Conservation (phyloP, 176 grass and related monocot species). For the Aechmea fasciata region DNA sequence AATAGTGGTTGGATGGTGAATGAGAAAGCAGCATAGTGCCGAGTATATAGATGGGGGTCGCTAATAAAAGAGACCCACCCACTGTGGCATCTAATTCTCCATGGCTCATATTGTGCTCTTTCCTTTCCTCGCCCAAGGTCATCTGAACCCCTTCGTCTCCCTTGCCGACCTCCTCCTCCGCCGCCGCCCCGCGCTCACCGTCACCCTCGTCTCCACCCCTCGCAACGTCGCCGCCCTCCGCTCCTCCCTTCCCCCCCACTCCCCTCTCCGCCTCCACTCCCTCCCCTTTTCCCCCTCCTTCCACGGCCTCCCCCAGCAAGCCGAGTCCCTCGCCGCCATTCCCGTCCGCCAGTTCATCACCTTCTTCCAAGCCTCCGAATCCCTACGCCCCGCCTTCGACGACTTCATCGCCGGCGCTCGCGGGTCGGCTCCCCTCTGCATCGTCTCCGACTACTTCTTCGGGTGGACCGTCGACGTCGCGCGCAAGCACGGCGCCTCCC, state of each 20-base stretch:
- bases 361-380: not conserved
- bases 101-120: conserved; percentile 3
- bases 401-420: conserved; percentile 1
- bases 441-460: conserved; percentile 5
- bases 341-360: not conserved
- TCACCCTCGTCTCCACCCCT: conserved; percentile 21
- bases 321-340: not conserved
- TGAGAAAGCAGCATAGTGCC: no score
- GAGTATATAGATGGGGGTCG: no score
- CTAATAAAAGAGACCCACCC: no score
- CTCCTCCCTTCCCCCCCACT: not conserved
- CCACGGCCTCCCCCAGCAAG: conserved; percentile 5
- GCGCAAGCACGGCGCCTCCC: not conserved
- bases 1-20: no score
- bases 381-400: conserved; percentile 3
- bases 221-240: not conserved
- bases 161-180: not conserved
- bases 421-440: not conserved
- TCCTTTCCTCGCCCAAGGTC: conserved; percentile 7
- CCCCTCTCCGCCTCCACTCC: conserved; percentile 1
- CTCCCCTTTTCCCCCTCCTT: conserved; percentile 7
- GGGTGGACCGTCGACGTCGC: conserved; percentile 6
- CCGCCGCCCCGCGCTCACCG: not conserved
- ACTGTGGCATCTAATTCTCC: no score
- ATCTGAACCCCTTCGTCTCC: conserved; percentile 10